Evolutionary conservation across 2,329 filamentous ascomycete genomes (phyloP).

Genomic region (Diaporthe ampelina): DNA sequence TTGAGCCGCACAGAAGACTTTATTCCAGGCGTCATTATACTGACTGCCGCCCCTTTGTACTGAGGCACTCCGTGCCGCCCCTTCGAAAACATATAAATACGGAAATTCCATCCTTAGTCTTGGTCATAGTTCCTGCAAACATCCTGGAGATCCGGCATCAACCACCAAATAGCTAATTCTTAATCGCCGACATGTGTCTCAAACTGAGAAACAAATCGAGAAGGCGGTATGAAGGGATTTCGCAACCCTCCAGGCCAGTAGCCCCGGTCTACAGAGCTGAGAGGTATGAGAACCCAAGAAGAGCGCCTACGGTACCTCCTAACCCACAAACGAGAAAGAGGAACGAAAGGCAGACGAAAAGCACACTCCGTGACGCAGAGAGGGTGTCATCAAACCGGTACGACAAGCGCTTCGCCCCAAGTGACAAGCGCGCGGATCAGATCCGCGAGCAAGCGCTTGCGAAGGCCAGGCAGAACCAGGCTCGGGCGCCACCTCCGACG

Average conservation of each 20-base stretch:
- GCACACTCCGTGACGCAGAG: neutral
- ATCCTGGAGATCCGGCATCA: neutral
- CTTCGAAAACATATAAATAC: neutral
- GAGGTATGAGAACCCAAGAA: neutral
- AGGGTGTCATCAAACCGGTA: neutral
- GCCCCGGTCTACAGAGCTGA: neutral
- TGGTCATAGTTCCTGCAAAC: neutral
- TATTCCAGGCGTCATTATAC: conserved; percentile 3
- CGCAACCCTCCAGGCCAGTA: neutral
- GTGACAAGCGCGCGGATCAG: neutral
- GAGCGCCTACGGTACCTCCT: neutral
- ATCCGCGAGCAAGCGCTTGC: conserved; percentile 15
- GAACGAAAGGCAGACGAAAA: neutral
- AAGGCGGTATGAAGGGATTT: neutral
- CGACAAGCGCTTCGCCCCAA: neutral
- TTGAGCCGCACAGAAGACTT: neutral
- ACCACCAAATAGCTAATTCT: neutral
- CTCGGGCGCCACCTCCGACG: neutral
- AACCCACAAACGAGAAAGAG: neutral
- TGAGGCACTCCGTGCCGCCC: neutral
- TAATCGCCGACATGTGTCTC: conserved; percentile 8
- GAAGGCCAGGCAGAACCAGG: neutral
- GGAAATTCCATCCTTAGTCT: neutral
- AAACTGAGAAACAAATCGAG: neutral
- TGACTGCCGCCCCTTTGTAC: neutral